phyloP scores from a whole-genome alignment of 2,329 filamentous ascomycete genomes.

The Cytospora piceicola region DNA sequence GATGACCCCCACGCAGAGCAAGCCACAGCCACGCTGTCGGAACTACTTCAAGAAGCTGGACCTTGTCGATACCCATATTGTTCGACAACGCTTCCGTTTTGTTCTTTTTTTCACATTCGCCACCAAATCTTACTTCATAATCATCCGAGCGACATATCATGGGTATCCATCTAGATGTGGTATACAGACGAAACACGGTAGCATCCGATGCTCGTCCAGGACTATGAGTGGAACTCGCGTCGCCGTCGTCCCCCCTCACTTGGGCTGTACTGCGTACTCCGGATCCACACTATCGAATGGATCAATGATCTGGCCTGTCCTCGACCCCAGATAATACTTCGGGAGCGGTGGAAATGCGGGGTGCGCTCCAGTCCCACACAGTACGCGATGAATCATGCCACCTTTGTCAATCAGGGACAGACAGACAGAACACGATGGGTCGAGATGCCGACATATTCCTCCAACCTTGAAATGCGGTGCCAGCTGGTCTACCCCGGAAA shows the following conservation, averaged over 20 bases:
- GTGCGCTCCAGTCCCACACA: slow-evolving; percentile 12
- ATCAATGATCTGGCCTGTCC: slow-evolving; percentile 6
- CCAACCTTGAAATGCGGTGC: background rate
- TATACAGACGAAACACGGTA: background rate
- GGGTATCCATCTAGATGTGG: too few relatives aligned
- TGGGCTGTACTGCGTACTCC: background rate
- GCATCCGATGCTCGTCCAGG: background rate
- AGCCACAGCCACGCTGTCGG: slow-evolving; percentile 31
- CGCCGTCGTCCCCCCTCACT: background rate
- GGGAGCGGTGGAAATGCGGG: slow-evolving; percentile 22
- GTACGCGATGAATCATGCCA: slow-evolving; percentile 10
- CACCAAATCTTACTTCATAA: background rate
- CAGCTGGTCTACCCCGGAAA: background rate
- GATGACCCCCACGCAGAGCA: slow-evolving; percentile 27
- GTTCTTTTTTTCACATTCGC: background rate
- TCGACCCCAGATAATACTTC: slow-evolving; percentile 9
- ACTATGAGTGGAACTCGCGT: background rate
- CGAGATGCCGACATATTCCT: background rate
- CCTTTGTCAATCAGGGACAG: background rate
- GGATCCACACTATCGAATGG: background rate
- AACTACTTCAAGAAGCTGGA: slow-evolving; percentile 14
- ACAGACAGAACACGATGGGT: background rate
- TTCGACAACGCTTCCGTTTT: slow-evolving; percentile 7
- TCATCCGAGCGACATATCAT: background rate
- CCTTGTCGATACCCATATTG: slow-evolving; percentile 8